phyloP scores from a whole-genome alignment of 208 protist species.

The Crithidia mellificae region DNA sequence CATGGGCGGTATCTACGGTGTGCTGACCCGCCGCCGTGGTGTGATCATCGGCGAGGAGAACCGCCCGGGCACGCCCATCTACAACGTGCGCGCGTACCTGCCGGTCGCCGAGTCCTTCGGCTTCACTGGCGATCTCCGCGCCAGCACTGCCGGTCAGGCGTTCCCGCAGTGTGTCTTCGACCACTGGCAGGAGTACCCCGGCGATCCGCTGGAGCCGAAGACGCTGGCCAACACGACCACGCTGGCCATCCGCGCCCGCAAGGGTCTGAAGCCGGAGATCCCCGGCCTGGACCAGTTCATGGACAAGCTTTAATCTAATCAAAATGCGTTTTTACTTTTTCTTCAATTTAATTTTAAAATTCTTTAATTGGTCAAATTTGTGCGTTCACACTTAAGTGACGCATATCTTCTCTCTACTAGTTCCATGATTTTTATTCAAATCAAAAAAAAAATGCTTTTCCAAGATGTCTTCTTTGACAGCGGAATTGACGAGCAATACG shows the following conservation, averaged over 20 bases:
- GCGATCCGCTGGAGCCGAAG: constrained; percentile 81
- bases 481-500: too few relatives aligned
- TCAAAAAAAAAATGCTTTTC: too few relatives aligned
- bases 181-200: constrained; percentile 95
- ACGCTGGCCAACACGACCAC: constrained; percentile 79
- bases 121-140: constrained; percentile 95
- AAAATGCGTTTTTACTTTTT: constrained; percentile 15
- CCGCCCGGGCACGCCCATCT: constrained; percentile 95
- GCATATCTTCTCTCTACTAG: neutral
- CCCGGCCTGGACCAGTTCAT: constrained; percentile 92
- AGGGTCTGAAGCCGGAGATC: constrained; percentile 96
- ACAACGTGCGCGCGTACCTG: constrained; percentile 97
- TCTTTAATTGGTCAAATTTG: neutral
- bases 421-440: neutral
- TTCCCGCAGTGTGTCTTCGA: constrained; percentile 99
- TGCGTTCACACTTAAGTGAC: neutral
- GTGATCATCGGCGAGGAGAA: constrained; percentile 96
- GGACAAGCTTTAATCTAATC: constrained; percentile 94
- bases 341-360: neutral
- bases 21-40: constrained; percentile 96
- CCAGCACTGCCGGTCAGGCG: constrained; percentile 94
- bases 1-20: constrained; percentile 96
- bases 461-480: too few relatives aligned
- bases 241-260: constrained; percentile 92
- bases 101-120: constrained; percentile 99